A percentile compares a stretch with the other conserved stretches of the same genome.
These are phyloP conservation scores for Aspergillus transmontanensis DNA, from an alignment of 2,329 filamentous ascomycete species.

Conservation along the genomic window DNA sequence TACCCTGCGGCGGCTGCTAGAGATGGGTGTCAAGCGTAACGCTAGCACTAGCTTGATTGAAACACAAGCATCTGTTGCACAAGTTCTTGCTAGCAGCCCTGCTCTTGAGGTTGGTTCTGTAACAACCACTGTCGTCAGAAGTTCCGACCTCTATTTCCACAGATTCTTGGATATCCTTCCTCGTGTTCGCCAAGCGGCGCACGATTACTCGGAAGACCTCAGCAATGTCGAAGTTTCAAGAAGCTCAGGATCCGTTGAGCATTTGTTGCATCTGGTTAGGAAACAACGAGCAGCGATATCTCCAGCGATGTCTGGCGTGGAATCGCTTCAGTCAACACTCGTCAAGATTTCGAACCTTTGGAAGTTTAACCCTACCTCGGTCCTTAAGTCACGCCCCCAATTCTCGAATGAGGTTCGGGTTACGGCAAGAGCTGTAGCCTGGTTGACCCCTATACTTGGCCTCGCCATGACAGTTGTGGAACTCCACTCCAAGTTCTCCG, in stretches of 20 bases:
- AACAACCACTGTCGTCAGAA: slow-evolving; percentile 33
- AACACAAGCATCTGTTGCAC: slow-evolving; percentile 70
- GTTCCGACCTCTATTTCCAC: slow-evolving; percentile 74
- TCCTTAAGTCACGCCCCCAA: slow-evolving; percentile 24
- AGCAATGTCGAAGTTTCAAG: slow-evolving; percentile 77
- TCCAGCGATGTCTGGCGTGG: slow-evolving; percentile 33
- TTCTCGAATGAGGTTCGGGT: slow-evolving; percentile 22
- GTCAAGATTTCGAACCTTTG: slow-evolving; percentile 38
- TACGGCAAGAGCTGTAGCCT: slow-evolving; percentile 46
- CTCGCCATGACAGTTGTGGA: slow-evolving; percentile 64
- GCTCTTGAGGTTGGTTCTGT: slow-evolving; percentile 34
- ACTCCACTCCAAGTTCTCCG: slow-evolving; percentile 68
- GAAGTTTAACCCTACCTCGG: slow-evolving; percentile 27
- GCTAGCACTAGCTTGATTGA: slow-evolving; percentile 72
- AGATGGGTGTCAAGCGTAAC: slow-evolving; percentile 89
- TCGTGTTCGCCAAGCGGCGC: slow-evolving; percentile 65
- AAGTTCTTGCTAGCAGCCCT: slow-evolving; percentile 65
- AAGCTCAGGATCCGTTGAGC: slow-evolving; percentile 84
- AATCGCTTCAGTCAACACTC: slow-evolving; percentile 32
- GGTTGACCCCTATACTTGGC: slow-evolving; percentile 70
- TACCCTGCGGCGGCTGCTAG: slow-evolving; percentile 76
- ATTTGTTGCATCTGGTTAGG: slow-evolving; percentile 63
- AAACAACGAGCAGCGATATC: slow-evolving; percentile 43
- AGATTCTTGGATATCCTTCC: slow-evolving; percentile 74
- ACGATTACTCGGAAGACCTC: slow-evolving; percentile 81